Percentiles rank a stretch among this genome's conserved stretches.
Evolutionary conservation across 202 grass and related monocot genomes (phyloP).

Genomic region (Saccharum hybrid): DNA sequence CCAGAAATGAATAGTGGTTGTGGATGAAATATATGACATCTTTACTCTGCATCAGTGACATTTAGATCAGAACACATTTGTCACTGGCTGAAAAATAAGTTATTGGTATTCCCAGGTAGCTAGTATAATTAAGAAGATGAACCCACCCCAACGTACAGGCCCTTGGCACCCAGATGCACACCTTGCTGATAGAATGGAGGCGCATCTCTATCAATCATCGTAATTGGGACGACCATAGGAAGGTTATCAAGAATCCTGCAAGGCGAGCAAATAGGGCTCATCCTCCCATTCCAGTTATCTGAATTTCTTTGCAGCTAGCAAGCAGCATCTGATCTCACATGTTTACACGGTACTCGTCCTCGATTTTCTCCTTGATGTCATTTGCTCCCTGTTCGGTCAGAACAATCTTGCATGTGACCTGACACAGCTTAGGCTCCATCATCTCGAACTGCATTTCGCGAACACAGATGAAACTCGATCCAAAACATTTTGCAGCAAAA

Average conservation of each 20-base stretch:
- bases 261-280: neutral
- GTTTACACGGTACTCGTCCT: constrained; percentile 79
- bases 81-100: constrained; percentile 1
- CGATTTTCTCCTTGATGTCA: constrained; percentile 79
- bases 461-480: neutral
- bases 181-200: constrained; percentile 63
- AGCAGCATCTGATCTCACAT: constrained; percentile 62
- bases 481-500: neutral
- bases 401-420: constrained; percentile 65
- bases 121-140: constrained; percentile 15
- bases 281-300: neutral
- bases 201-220: constrained; percentile 48
- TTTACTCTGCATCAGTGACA: constrained; percentile 64
- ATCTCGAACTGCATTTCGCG: constrained; percentile 72
- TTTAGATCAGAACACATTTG: neutral
- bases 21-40: constrained; percentile 68
- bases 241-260: constrained; percentile 90
- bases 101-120: neutral
- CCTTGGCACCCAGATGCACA: constrained; percentile 70
- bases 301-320: neutral
- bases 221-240: constrained; percentile 66
- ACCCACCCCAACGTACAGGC: constrained; percentile 59
- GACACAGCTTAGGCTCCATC: constrained; percentile 75
- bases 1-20: constrained; percentile 72
- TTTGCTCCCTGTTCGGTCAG: constrained; percentile 56